Conservation (phyloP, 1,284 basidiomycete species). For the Leccinum insolens region DNA sequence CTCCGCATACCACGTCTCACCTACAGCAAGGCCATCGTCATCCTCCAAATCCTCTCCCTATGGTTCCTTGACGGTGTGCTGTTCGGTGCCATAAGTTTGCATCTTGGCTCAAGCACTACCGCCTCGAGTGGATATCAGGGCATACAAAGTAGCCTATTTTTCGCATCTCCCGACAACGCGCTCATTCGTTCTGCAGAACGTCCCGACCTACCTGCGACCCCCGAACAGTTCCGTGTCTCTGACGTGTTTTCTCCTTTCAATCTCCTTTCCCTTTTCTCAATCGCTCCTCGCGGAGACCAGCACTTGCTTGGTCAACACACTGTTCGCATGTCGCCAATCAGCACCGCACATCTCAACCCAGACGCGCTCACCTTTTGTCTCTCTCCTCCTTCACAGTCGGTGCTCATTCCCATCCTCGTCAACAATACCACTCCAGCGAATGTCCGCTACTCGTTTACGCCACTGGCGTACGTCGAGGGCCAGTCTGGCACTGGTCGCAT, state of each 20-base stretch:
- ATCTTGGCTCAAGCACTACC: constrained; percentile 35
- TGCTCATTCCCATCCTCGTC: constrained; percentile 80
- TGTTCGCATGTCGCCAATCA: constrained; percentile 87
- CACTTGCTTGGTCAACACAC: constrained; percentile 90
- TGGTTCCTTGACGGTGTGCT: constrained; percentile 68
- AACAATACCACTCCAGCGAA: constrained; percentile 87
- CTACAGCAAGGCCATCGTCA: constrained; percentile 63
- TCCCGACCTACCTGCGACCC: constrained; percentile 45
- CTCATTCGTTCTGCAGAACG: constrained; percentile 31
- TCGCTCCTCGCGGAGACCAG: constrained; percentile 39
- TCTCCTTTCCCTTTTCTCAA: constrained; percentile 43
- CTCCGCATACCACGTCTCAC: constrained; percentile 80
- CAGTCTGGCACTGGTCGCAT: constrained; percentile 42
- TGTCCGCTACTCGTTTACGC: constrained; percentile 77
- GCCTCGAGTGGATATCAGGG: constrained; percentile 23
- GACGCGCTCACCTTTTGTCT: constrained; percentile 72
- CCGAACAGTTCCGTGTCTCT: constrained; percentile 45
- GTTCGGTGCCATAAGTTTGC: constrained; percentile 69
- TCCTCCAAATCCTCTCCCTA: constrained; percentile 59
- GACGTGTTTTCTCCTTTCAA: constrained; percentile 52
- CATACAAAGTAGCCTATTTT: constrained; percentile 33
- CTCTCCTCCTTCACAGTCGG: constrained; percentile 52
- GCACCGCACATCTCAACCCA: constrained; percentile 84
- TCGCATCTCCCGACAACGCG: not conserved
- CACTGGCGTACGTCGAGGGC: constrained; percentile 54